These are phyloP conservation scores for Aquilaria yunnanensis DNA, from an alignment of 345 rosid genomes.

Conservation along the genomic window DNA sequence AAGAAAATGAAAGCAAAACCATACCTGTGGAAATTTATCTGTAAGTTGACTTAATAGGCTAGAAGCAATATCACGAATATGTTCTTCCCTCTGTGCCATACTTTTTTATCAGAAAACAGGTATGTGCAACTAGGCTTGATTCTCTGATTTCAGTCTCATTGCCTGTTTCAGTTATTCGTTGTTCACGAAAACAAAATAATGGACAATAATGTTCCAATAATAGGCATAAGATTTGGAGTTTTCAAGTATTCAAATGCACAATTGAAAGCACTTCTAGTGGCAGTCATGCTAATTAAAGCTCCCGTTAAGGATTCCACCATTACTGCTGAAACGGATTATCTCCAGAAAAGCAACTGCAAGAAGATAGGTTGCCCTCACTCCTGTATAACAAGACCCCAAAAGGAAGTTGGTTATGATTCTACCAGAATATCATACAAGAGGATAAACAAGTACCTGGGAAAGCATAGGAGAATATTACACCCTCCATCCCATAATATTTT, in stretches of 20 bases:
- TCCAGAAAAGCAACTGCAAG: constrained; percentile 98
- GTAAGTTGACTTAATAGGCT: constrained; percentile 85
- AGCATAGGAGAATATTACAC: too few species aligned
- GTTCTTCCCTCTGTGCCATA: constrained; percentile 96
- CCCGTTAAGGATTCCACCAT: constrained; percentile 97
- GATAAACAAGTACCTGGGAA: too few species aligned
- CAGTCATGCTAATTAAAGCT: constrained; percentile 37
- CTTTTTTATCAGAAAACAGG: constrained; percentile 86
- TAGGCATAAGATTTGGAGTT: constrained; percentile 86
- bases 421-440: background rate
- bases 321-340: constrained; percentile 92
- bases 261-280: constrained; percentile 94
- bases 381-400: constrained; percentile 36
- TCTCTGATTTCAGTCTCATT: constrained; percentile 78
- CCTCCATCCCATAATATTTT: too few species aligned
- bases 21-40: constrained; percentile 98
- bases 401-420: background rate
- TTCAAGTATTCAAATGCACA: constrained; percentile 95
- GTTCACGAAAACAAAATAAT: constrained; percentile 67
- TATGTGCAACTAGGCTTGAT: constrained; percentile 70
- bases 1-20: constrained; percentile 2
- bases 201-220: constrained; percentile 20
- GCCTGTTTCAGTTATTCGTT: constrained; percentile 69
- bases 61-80: constrained; percentile 76
- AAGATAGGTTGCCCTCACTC: constrained; percentile 98